A percentile compares a stretch with the other conserved stretches of the same genome.
Evolutionary conservation across 164 flowering plant genomes (phyloP).

Genomic region (Piper longum): DNA sequence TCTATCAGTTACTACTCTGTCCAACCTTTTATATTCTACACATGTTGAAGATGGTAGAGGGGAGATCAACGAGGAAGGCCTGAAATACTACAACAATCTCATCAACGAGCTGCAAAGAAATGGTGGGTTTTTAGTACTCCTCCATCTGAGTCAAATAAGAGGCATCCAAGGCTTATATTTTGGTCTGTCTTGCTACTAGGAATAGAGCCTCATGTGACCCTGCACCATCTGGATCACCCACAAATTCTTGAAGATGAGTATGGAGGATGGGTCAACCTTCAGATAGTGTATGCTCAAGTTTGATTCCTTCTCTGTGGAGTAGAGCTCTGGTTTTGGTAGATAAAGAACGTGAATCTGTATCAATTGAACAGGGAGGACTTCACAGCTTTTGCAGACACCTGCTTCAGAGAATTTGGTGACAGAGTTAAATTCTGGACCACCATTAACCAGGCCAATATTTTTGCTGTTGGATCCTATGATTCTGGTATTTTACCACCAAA

Average conservation of each 20-base stretch:
- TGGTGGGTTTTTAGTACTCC: slow-evolving; percentile 1
- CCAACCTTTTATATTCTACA: neutral
- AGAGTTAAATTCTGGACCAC: slow-evolving; percentile 39
- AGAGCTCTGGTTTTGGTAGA: neutral
- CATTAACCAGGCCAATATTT: slow-evolving; percentile 31
- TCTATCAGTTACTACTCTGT: neutral
- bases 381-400: slow-evolving; percentile 6
- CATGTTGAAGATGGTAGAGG: slow-evolving; percentile 12
- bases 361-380: slow-evolving; percentile 5
- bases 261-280: slow-evolving; percentile 19
- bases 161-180: neutral
- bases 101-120: slow-evolving; percentile 10
- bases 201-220: slow-evolving; percentile 19
- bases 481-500: slow-evolving; percentile 24
- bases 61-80: slow-evolving; percentile 9
- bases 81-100: slow-evolving; percentile 12
- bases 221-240: slow-evolving; percentile 20
- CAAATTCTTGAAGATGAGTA: slow-evolving; percentile 25
- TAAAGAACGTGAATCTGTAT: neutral
- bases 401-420: slow-evolving; percentile 31
- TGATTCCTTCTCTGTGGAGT: neutral
- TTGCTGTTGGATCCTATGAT: slow-evolving; percentile 23
- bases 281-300: slow-evolving; percentile 11
- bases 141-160: neutral
- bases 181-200: slow-evolving; percentile 7